phyloP scores from a whole-genome alignment of 768 basidiomycete species.

The Boletus sp. region DNA sequence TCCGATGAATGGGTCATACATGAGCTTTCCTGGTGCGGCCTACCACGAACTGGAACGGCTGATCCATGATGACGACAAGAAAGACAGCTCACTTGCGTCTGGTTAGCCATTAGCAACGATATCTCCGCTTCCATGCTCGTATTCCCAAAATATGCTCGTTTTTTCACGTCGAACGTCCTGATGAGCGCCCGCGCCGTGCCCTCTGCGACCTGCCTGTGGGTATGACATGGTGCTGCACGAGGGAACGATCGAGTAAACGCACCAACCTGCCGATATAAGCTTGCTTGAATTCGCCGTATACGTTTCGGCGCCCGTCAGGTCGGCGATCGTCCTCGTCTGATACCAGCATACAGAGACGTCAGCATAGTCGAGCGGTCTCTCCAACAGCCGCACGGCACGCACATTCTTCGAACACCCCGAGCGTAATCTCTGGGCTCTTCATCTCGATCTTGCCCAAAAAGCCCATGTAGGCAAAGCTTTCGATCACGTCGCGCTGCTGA shows the following conservation, averaged over 20 bases:
- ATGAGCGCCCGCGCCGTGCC: slow-evolving; percentile 70
- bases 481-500: slow-evolving; percentile 65
- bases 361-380: background rate
- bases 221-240: background rate
- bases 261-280: slow-evolving; percentile 90
- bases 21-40: slow-evolving; percentile 84
- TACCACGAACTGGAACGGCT: slow-evolving; percentile 28
- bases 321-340: slow-evolving; percentile 53
- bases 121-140: slow-evolving; percentile 98
- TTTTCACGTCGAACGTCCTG: slow-evolving; percentile 80
- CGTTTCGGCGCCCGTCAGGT: slow-evolving; percentile 49
- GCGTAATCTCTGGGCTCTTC: slow-evolving; percentile 69
- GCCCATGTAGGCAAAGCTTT: slow-evolving; percentile 83
- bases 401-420: slow-evolving; percentile 90
- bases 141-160: slow-evolving; percentile 87
- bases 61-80: background rate
- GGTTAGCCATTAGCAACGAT: slow-evolving; percentile 94
- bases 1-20: slow-evolving; percentile 96
- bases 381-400: slow-evolving; percentile 22
- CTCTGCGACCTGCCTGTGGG: slow-evolving; percentile 45
- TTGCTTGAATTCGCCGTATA: slow-evolving; percentile 65
- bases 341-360: background rate
- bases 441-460: slow-evolving; percentile 81
- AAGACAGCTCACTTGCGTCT: slow-evolving; percentile 67
- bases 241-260: slow-evolving; percentile 29